Base-by-base conservation (phyloP, 495 filamentous ascomycete species). In the Penicillium cinerascens region DNA sequence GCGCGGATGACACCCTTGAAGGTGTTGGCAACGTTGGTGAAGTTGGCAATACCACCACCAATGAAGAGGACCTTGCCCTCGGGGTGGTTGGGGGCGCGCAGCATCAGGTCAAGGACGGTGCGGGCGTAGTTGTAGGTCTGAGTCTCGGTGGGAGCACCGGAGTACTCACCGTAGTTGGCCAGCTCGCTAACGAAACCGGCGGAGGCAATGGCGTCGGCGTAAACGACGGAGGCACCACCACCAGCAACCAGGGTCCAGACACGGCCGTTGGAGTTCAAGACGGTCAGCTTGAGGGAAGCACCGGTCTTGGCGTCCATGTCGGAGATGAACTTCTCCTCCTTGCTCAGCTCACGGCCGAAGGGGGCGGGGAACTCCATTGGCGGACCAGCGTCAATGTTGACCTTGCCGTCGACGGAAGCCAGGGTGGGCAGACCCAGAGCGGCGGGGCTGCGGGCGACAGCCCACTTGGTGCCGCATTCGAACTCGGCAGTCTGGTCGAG, bases 1-100 rank as follows among this genome's bases (percentile, higher is more conserved):
- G 93, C 93, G 52, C 91, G 88, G 74, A 99, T 99, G 69, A 99
- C 92, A 78, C 93, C 93, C 81, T 99, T 99, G 87, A 99, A 99
- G 44, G 93, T 99, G 58, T 85, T 91, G 44, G 95, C 93, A 42
- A 99, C 82, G 67, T 86, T 89, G 75, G 93, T 99, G 81, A 99
- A 99, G 86, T 99, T 99, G 79, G 93, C 93, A 84, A 99, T 99
- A 82, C 93, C 93, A 78, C 93, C 93, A 72, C 93, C 93, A 61
- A 99, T 97, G 82, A 99, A 97, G 57, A 99, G 85, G 50, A 97
- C 87, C 84, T 97, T 97, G 78, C 95, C 93, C 61, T 97, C 87
- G 44, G 88, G 82, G 73, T 83, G 80, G 55, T 80, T 77, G 44
- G 95, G 92, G 33, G 92, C 86, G 57, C 95, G 89, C 49, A 99